Conservation (phyloP, 1,284 basidiomycete species). For the Malassezia dermatis region DNA sequence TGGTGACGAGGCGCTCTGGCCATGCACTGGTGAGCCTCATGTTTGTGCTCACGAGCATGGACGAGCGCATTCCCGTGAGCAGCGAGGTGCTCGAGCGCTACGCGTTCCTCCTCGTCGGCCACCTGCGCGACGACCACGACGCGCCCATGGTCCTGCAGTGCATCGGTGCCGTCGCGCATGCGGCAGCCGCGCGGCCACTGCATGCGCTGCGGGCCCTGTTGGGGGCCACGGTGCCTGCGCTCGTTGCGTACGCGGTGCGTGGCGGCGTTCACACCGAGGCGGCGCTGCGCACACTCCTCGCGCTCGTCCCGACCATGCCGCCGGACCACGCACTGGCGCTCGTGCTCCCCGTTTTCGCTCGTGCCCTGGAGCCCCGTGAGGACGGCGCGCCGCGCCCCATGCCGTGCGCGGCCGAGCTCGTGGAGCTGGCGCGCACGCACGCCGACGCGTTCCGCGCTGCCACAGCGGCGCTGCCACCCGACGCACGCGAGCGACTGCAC, state of each 20-base stretch:
- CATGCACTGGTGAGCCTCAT: background rate
- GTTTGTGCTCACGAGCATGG: background rate
- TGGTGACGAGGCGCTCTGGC: constrained; percentile 19
- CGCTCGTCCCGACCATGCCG: constrained; percentile 51
- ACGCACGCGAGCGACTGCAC: constrained; percentile 2
- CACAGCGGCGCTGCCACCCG: constrained; percentile 55
- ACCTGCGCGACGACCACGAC: constrained; percentile 48
- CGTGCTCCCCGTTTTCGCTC: constrained; percentile 21
- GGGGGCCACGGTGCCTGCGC: constrained; percentile 63
- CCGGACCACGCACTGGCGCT: background rate
- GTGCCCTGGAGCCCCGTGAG: constrained; percentile 51
- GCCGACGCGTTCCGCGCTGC: constrained; percentile 78
- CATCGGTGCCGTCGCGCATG: constrained; percentile 59
- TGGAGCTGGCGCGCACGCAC: constrained; percentile 64
- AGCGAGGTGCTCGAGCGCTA: constrained; percentile 9
- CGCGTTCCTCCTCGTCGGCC: constrained; percentile 5
- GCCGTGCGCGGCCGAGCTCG: constrained; percentile 57
- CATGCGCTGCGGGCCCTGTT: constrained; percentile 61
- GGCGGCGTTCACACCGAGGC: constrained; percentile 53
- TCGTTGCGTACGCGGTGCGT: constrained; percentile 57
- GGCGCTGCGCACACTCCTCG: constrained; percentile 63
- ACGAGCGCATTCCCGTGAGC: constrained; percentile 2
- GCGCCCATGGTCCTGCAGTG: constrained; percentile 74
- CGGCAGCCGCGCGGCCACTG: constrained; percentile 52
- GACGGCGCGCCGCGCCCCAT: constrained; percentile 34